Evolutionary conservation across 2,329 filamentous ascomycete genomes (phyloP).

Genomic region (Fusarium pseudocircinatum): DNA sequence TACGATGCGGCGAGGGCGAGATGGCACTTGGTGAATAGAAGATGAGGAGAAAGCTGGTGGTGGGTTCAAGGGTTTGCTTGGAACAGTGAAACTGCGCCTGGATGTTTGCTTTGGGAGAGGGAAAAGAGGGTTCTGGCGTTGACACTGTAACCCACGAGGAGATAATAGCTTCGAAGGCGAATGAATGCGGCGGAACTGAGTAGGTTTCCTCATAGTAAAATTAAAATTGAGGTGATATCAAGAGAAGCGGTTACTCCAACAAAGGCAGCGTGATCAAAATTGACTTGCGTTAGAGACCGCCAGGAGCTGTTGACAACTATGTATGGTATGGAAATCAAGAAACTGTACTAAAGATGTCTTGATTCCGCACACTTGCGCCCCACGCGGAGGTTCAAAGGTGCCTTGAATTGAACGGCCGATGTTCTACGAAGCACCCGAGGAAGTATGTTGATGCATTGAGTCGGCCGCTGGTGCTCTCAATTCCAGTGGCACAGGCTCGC

Average conservation of each 20-base stretch:
- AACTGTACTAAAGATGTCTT: background rate
- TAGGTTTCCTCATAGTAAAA: background rate
- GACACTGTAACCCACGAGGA: background rate
- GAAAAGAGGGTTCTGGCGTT: background rate
- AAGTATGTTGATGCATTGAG: background rate
- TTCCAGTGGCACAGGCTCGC: background rate
- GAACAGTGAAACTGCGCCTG: background rate
- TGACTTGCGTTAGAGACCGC: background rate
- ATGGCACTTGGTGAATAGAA: background rate
- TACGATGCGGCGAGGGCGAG: conserved; percentile 47
- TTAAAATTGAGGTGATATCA: too few relatives aligned
- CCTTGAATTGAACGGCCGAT: too few relatives aligned
- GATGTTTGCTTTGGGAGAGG: background rate
- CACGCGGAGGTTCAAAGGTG: background rate
- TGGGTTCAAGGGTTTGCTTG: background rate
- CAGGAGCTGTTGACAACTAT: background rate
- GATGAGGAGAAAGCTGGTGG: background rate
- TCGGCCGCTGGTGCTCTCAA: background rate
- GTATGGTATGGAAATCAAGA: background rate
- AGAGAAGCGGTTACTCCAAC: background rate
- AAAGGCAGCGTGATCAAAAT: background rate
- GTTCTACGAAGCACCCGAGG: background rate
- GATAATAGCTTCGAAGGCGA: background rate
- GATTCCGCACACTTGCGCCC: background rate
- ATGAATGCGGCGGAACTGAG: background rate